Evolutionary conservation across 129 eudicot genomes (phyloP).

Genomic region (Escallonia rubra): DNA sequence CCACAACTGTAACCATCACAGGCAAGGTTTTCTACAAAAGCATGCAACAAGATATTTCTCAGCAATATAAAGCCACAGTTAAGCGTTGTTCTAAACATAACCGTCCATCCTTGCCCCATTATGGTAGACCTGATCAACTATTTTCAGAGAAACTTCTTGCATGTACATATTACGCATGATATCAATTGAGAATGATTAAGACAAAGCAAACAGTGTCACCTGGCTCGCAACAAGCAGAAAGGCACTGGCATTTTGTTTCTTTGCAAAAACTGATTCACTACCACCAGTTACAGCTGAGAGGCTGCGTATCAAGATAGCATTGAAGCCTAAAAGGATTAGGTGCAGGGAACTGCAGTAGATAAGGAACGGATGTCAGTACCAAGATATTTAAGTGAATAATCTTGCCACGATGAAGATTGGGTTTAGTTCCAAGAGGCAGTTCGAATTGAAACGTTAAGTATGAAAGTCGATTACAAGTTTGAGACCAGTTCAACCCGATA

Average conservation of each 20-base stretch:
- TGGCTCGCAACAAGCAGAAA: conserved; percentile 80
- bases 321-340: conserved; percentile 54
- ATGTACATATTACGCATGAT: neutral
- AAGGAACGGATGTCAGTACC: neutral
- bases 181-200: conserved; percentile 1
- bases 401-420: too few species aligned
- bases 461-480: too few species aligned
- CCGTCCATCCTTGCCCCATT: too few species aligned
- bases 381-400: too few species aligned
- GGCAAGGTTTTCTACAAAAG: conserved; percentile 79
- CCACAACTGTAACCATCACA: conserved; percentile 87
- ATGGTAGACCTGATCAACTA: too few species aligned
- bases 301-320: conserved; percentile 42
- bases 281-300: conserved; percentile 70
- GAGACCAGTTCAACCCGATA: too few species aligned
- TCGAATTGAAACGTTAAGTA: too few species aligned
- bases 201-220: conserved; percentile 34
- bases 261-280: conserved; percentile 57
- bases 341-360: conserved; percentile 64
- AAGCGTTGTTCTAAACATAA: too few species aligned
- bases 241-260: conserved; percentile 59
- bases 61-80: too few species aligned
- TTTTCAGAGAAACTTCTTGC: neutral
- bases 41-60: neutral
- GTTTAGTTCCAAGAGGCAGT: too few species aligned